Percentiles rank a stretch among this genome's conserved stretches.
Conservation (phyloP, 148 eudicot species). For the Camellia sinensis region DNA sequence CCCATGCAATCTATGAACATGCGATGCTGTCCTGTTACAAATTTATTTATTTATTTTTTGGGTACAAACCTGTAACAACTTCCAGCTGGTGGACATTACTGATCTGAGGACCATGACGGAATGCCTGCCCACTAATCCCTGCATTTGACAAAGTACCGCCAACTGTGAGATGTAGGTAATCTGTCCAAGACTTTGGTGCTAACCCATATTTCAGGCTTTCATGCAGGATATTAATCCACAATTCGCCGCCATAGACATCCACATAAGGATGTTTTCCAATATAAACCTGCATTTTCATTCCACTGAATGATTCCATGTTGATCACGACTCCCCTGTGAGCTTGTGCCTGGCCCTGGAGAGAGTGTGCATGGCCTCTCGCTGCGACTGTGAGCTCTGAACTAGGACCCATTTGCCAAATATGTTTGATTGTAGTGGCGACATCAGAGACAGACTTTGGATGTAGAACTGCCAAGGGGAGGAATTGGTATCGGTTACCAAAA, state of each 20-base stretch:
- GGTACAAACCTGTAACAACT: slow-evolving; percentile 77
- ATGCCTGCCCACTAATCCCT: slow-evolving; percentile 88
- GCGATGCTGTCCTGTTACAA: not conserved
- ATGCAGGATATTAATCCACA: slow-evolving; percentile 73
- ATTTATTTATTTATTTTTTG: not conserved
- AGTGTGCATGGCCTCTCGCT: slow-evolving; percentile 85
- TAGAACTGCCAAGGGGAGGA: slow-evolving; percentile 57
- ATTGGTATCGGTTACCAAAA: slow-evolving; percentile 51
- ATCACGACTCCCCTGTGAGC: slow-evolving; percentile 66
- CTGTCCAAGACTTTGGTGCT: slow-evolving; percentile 94
- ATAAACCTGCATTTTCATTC: slow-evolving; percentile 35
- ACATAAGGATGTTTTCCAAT: slow-evolving; percentile 39
- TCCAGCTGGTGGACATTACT: slow-evolving; percentile 76
- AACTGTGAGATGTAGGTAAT: slow-evolving; percentile 74
- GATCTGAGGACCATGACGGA: slow-evolving; percentile 84
- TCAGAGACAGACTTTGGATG: slow-evolving; percentile 63
- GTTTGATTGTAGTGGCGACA: slow-evolving; percentile 45
- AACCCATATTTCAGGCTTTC: slow-evolving; percentile 59
- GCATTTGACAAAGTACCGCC: slow-evolving; percentile 95
- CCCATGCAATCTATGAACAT: not conserved
- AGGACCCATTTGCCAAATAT: slow-evolving; percentile 57
- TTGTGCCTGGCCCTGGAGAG: slow-evolving; percentile 73
- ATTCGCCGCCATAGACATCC: slow-evolving; percentile 75
- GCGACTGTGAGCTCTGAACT: slow-evolving; percentile 60
- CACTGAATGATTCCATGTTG: slow-evolving; percentile 51